Percentiles rank a stretch among this genome's conserved stretches.
These are phyloP conservation scores for Solanum bulbocastanum DNA, from an alignment of 257 asterid genomes.

Conservation along the genomic window DNA sequence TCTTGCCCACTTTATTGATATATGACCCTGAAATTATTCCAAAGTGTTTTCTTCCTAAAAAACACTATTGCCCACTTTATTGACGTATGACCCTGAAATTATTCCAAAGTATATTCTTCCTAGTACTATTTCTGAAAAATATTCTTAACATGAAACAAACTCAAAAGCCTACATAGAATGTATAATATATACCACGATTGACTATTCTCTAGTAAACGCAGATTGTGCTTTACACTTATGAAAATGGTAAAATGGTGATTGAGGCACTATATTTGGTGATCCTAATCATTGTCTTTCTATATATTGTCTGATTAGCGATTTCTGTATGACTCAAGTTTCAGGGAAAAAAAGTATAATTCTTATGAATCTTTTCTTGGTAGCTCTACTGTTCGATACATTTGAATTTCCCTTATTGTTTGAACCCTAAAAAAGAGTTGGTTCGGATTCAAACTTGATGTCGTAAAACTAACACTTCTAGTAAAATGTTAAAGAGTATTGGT, in stretches of 20 bases:
- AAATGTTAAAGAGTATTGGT: background rate
- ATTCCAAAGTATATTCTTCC: background rate
- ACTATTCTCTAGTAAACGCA: background rate
- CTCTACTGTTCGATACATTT: background rate
- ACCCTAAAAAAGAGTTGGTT: background rate
- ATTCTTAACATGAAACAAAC: background rate
- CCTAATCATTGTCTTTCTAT: background rate
- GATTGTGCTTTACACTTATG: background rate
- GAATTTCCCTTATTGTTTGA: background rate
- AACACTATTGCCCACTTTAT: background rate
- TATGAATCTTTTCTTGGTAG: background rate
- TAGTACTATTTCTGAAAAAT: background rate
- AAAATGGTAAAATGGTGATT: background rate
- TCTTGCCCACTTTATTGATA: background rate
- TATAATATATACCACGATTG: background rate
- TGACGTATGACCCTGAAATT: background rate
- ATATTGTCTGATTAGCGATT: background rate
- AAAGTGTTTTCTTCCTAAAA: background rate
- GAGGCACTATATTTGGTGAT: background rate
- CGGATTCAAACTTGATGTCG: background rate
- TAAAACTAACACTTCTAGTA: background rate
- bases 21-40: background rate
- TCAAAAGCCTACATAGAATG: background rate
- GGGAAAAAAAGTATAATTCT: background rate
- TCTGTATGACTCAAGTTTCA: background rate